phyloP scores from a whole-genome alignment of 441 rosid genomes.

The Eutrema salsugineum region DNA sequence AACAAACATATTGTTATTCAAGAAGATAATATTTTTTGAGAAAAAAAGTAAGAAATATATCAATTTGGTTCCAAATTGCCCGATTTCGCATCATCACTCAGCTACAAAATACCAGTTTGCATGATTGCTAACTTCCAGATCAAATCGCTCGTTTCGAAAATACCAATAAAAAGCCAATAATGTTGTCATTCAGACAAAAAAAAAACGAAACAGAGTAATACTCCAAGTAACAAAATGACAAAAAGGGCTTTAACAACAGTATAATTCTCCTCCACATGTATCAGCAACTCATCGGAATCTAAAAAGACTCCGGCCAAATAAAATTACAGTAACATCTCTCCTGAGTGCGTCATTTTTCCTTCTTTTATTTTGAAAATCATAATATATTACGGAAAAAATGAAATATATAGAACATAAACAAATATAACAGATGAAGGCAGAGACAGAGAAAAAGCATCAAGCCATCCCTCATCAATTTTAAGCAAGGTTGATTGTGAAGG shows the following conservation, averaged over 20 bases:
- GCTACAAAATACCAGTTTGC: background rate
- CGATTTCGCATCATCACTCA: background rate
- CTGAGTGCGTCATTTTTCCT: slow-evolving; percentile 11
- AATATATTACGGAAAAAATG: slow-evolving; percentile 25
- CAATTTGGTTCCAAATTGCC: background rate
- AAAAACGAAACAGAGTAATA: background rate
- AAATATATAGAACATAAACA: slow-evolving; percentile 25
- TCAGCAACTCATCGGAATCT: slow-evolving; percentile 21
- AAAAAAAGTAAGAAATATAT: background rate
- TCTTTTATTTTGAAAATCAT: slow-evolving; percentile 22
- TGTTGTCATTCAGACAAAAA: slow-evolving; percentile 4
- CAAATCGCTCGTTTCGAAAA: background rate
- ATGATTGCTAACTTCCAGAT: background rate
- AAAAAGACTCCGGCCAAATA: slow-evolving; percentile 20
- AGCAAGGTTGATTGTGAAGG: slow-evolving; percentile 36
- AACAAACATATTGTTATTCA: background rate
- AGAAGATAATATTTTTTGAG: too few relatives aligned
- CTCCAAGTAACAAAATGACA: slow-evolving; percentile 15
- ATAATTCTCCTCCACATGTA: slow-evolving; percentile 14
- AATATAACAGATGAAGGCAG: slow-evolving; percentile 26
- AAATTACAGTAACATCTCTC: slow-evolving; percentile 32
- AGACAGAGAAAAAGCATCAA: slow-evolving; percentile 19
- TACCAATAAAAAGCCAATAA: background rate
- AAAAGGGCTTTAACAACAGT: slow-evolving; percentile 23
- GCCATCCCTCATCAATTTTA: slow-evolving; percentile 27